Evolutionary conservation across 2,329 filamentous ascomycete species (phyloP).

Genomic region (Chlorencoelia australis): DNA sequence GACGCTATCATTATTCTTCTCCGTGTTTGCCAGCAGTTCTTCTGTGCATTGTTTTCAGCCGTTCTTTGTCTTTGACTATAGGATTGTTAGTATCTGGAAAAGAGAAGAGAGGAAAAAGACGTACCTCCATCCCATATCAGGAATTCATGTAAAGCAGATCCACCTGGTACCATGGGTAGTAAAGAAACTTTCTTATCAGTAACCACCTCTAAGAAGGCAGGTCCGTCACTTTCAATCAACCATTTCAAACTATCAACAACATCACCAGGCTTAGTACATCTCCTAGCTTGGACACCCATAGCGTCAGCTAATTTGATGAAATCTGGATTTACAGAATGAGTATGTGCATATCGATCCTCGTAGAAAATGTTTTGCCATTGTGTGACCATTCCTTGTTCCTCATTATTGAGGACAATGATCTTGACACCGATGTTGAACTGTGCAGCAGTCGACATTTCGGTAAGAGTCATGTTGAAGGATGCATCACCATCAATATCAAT

Average conservation of each 20-base stretch:
- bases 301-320: slow-evolving; percentile 89
- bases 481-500: slow-evolving; percentile 96
- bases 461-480: slow-evolving; percentile 98
- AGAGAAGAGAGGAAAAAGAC: slow-evolving; percentile 23
- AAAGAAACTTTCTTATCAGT: slow-evolving; percentile 90
- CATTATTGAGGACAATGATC: slow-evolving; percentile 90
- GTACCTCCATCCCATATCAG: slow-evolving; percentile 73
- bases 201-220: slow-evolving; percentile 82
- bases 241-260: slow-evolving; percentile 71
- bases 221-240: slow-evolving; percentile 84
- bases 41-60: slow-evolving; percentile 55
- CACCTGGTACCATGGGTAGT: slow-evolving; percentile 92
- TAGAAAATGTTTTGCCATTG: slow-evolving; percentile 99
- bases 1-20: not conserved
- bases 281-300: slow-evolving; percentile 73
- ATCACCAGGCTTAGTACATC: slow-evolving; percentile 65
- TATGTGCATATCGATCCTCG: slow-evolving; percentile 85
- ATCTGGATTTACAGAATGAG: slow-evolving; percentile 90
- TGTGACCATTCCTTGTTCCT: slow-evolving; percentile 97
- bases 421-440: slow-evolving; percentile 98
- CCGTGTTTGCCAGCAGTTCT: slow-evolving; percentile 33
- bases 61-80: slow-evolving; percentile 55
- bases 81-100: slow-evolving; percentile 27
- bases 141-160: slow-evolving; percentile 84
- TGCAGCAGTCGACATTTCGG: slow-evolving; percentile 82